These are phyloP conservation scores for Dimocarpus longan DNA, from an alignment of 345 rosid genomes.

Conservation along the genomic window DNA sequence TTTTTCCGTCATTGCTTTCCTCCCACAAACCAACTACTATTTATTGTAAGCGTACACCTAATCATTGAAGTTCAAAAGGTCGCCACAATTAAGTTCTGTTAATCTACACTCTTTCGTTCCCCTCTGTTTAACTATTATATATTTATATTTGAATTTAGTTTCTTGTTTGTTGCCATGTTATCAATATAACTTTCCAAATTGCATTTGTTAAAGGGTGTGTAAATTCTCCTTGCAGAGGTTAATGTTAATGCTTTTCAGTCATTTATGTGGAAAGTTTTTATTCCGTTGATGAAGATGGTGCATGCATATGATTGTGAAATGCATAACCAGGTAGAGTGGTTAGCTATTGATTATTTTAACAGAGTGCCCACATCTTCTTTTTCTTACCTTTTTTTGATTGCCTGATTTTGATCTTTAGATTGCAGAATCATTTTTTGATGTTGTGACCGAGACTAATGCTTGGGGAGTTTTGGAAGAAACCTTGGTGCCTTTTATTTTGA, in stretches of 20 bases:
- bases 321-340: slow-evolving; percentile 62
- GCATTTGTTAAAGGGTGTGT: slow-evolving; percentile 11
- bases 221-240: slow-evolving; percentile 37
- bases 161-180: not conserved
- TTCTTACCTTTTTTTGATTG: slow-evolving; percentile 20
- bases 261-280: slow-evolving; percentile 67
- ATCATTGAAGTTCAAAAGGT: not conserved
- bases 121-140: not conserved
- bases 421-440: slow-evolving; percentile 61
- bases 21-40: not conserved
- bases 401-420: slow-evolving; percentile 48
- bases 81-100: not conserved
- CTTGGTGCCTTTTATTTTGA: slow-evolving; percentile 74
- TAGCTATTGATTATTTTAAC: slow-evolving; percentile 13
- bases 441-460: slow-evolving; percentile 52
- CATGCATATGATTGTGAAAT: slow-evolving; percentile 63
- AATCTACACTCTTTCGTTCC: not conserved
- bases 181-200: not conserved
- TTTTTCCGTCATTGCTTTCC: not conserved
- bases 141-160: not conserved
- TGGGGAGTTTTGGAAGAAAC: slow-evolving; percentile 62
- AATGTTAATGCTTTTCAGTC: slow-evolving; percentile 45
- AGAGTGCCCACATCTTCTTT: slow-evolving; percentile 21
- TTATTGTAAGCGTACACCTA: not conserved
- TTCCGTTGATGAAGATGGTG: slow-evolving; percentile 67